A percentile compares a stretch with the other conserved stretches of the same genome.
Conservation (phyloP, 345 rosid species). For the Salix exigua region DNA sequence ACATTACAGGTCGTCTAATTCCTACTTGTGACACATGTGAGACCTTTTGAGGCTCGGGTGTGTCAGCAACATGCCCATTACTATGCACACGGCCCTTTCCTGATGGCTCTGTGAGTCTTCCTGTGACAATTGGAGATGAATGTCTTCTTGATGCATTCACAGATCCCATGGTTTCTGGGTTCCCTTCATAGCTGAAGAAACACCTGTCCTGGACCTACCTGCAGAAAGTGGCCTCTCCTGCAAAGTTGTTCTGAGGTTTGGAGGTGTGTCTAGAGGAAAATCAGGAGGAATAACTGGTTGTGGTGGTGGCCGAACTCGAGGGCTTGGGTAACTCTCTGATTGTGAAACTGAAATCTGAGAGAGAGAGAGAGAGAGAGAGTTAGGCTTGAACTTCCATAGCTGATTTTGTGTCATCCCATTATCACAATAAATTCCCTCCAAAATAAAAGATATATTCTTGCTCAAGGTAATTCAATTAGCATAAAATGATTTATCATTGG, state of each 20-base stretch:
- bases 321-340: slow-evolving; percentile 72
- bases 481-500: neutral
- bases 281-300: slow-evolving; percentile 79
- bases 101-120: slow-evolving; percentile 62
- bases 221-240: slow-evolving; percentile 93
- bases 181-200: slow-evolving; percentile 38
- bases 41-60: slow-evolving; percentile 52
- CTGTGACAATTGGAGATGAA: slow-evolving; percentile 74
- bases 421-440: neutral
- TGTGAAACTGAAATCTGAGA: slow-evolving; percentile 89
- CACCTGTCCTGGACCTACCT: slow-evolving; percentile 84
- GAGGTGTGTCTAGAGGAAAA: slow-evolving; percentile 88
- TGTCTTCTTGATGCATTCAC: slow-evolving; percentile 54
- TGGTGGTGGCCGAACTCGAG: slow-evolving; percentile 56
- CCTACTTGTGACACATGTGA: slow-evolving; percentile 51
- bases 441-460: neutral
- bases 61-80: slow-evolving; percentile 47
- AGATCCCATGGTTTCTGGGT: slow-evolving; percentile 52
- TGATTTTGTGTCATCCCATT: neutral
- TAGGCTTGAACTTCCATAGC: slow-evolving; percentile 3
- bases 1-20: slow-evolving; percentile 55
- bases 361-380: slow-evolving; percentile 25
- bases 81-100: slow-evolving; percentile 55
- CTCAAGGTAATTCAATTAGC: neutral
- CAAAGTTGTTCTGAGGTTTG: slow-evolving; percentile 74